Conservation (phyloP, 129 eudicot genomes). For the Flaveria bidentis region DNA sequence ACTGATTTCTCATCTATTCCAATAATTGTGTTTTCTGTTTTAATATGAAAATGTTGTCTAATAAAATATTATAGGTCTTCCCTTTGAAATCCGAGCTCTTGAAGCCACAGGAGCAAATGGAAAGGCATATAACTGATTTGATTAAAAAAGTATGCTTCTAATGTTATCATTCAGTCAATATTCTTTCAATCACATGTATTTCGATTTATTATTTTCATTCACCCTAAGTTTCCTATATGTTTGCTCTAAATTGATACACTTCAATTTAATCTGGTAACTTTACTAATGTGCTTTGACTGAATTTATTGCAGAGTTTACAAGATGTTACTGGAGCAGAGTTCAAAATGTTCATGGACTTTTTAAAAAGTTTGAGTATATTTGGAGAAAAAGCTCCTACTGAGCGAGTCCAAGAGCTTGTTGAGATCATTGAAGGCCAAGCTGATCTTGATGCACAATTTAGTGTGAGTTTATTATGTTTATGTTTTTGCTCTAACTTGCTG, state of each 20-base stretch:
- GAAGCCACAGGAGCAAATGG: slow-evolving; percentile 93
- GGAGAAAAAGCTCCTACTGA: slow-evolving; percentile 89
- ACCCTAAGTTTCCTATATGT: neutral
- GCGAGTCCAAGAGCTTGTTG: slow-evolving; percentile 78
- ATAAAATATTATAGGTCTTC: slow-evolving; percentile 60
- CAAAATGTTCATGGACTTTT: slow-evolving; percentile 90
- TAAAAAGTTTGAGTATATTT: slow-evolving; percentile 77
- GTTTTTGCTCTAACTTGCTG: slow-evolving; percentile 1
- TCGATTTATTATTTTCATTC: neutral
- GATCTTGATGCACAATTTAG: slow-evolving; percentile 84
- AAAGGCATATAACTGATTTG: slow-evolving; percentile 89
- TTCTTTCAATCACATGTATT: neutral
- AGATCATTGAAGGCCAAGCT: slow-evolving; percentile 90
- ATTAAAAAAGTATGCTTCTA: slow-evolving; percentile 63
- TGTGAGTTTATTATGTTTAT: slow-evolving; percentile 46
- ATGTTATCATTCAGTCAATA: neutral
- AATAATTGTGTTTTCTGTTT: neutral
- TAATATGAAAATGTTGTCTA: neutral
- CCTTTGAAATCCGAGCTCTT: slow-evolving; percentile 86
- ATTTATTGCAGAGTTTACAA: slow-evolving; percentile 74
- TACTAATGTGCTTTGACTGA: neutral
- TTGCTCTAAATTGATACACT: neutral
- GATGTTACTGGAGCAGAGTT: slow-evolving; percentile 95
- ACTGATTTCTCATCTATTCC: neutral
- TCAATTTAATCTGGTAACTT: neutral